phyloP scores from a whole-genome alignment of 169 alveolate genomes.

The Amoebophrya sp. region DNA sequence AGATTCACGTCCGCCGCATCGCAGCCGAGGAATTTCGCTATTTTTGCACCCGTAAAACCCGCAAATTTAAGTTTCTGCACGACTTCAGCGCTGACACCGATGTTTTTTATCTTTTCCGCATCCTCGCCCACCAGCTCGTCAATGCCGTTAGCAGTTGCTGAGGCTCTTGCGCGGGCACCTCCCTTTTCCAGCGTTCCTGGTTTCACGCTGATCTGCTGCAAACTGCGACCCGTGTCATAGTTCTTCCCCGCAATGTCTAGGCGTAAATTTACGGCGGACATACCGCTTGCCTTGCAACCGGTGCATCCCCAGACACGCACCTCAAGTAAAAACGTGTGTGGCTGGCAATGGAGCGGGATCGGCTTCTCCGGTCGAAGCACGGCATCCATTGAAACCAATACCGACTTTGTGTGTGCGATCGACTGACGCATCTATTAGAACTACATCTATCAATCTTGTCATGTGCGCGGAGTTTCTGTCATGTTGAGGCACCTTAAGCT shows the following conservation, averaged over 20 bases:
- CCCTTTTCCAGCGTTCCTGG: too few species aligned
- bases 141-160: too few species aligned
- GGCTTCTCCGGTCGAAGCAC: not conserved
- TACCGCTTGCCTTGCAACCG: not conserved
- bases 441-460: too few species aligned
- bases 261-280: not conserved
- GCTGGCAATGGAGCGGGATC: not conserved
- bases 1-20: not conserved
- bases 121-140: too few species aligned
- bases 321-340: not conserved
- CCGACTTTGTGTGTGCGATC: too few species aligned
- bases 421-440: too few species aligned
- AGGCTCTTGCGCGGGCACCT: too few species aligned
- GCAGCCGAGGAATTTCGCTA: not conserved
- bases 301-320: not conserved
- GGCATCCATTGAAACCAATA: too few species aligned
- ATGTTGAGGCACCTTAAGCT: too few species aligned
- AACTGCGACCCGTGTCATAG: too few species aligned
- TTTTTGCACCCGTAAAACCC: not conserved
- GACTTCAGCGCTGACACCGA: not conserved
- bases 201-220: too few species aligned
- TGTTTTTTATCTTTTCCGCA: not conserved
- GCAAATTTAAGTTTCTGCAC: not conserved
- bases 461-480: too few species aligned
- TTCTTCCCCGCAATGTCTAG: not conserved